Evolutionary conservation across 108 stramenopile genomes (phyloP).

Genomic region (Discostella stelligeroides): DNA sequence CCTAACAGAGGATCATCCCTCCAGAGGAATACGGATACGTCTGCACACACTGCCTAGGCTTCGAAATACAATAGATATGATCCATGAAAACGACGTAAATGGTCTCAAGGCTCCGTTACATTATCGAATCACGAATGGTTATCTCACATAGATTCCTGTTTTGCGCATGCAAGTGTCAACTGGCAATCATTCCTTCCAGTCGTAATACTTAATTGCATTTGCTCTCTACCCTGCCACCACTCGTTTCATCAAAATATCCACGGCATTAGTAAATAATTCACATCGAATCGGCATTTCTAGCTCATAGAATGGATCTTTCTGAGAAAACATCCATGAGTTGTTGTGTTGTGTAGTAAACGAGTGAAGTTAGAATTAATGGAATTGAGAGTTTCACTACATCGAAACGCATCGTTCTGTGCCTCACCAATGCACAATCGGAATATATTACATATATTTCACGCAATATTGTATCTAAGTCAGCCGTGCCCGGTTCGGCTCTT

Average conservation of each 20-base stretch:
- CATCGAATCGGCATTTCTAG: slow-evolving; percentile 90
- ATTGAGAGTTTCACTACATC: neutral
- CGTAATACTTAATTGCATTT: too few species aligned
- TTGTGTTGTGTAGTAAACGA: neutral
- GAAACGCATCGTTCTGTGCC: neutral
- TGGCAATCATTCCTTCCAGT: too few species aligned
- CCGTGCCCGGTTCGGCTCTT: slow-evolving; percentile 70
- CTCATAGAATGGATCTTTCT: slow-evolving; percentile 91
- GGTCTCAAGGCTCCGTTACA: too few species aligned
- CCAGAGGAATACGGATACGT: too few species aligned
- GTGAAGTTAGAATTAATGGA: neutral
- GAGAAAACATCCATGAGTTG: neutral
- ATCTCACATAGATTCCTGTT: too few species aligned
- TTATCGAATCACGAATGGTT: too few species aligned
- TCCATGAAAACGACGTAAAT: too few species aligned
- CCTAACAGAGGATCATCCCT: neutral
- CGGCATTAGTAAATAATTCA: slow-evolving; percentile 78
- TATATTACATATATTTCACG: slow-evolving; percentile 83
- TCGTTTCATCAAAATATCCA: slow-evolving; percentile 68
- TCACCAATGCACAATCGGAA: slow-evolving; percentile 77
- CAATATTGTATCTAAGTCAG: slow-evolving; percentile 66
- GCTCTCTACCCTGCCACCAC: slow-evolving; percentile 9
- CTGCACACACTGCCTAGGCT: too few species aligned
- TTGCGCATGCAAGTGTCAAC: too few species aligned
- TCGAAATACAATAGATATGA: too few species aligned